A percentile compares a stretch with the other conserved stretches of the same genome.
Conservation (phyloP, 495 filamentous ascomycete species). For the Beverwykella pulmonaria region DNA sequence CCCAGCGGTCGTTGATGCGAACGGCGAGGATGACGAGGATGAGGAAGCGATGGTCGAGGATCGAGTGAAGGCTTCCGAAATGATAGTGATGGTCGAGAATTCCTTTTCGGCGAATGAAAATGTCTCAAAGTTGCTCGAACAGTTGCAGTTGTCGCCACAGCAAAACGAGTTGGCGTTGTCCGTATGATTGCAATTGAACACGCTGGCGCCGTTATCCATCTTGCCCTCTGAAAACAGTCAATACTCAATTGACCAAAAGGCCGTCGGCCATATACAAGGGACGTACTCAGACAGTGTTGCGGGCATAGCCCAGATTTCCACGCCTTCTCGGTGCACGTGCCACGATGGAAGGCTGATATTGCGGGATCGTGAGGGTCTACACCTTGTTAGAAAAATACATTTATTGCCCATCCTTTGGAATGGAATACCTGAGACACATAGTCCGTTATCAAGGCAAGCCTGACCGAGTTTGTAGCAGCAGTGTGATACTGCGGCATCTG, state of each 20-base stretch:
- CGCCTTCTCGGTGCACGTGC: conserved; percentile 23
- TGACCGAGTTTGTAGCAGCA: conserved; percentile 29
- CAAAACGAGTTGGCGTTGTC: conserved; percentile 18
- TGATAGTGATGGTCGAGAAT: conserved; percentile 27
- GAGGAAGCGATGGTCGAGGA: not conserved
- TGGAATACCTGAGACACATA: conserved; percentile 27
- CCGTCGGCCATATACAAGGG: too few species aligned
- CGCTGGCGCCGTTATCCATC: conserved; percentile 16
- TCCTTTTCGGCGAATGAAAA: conserved; percentile 6
- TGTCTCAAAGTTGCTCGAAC: conserved; percentile 5
- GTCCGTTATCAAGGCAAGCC: conserved; percentile 30
- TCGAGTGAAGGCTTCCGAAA: conserved; percentile 24
- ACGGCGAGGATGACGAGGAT: not conserved
- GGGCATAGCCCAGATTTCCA: conserved; percentile 24
- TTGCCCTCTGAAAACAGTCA: not conserved
- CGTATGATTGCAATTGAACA: conserved; percentile 23
- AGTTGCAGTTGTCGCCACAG: conserved; percentile 28
- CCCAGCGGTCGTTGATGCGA: not conserved
- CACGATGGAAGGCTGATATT: conserved; percentile 17
- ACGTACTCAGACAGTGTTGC: conserved; percentile 10
- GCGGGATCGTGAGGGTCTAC: conserved; percentile 22
- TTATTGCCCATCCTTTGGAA: not conserved
- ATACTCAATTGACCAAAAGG: not conserved
- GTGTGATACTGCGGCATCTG: conserved; percentile 15
- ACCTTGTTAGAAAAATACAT: not conserved